These are phyloP conservation scores for Neofusicoccum umdonicola DNA, from an alignment of 2,329 filamentous ascomycete species.

Conservation along the genomic window DNA sequence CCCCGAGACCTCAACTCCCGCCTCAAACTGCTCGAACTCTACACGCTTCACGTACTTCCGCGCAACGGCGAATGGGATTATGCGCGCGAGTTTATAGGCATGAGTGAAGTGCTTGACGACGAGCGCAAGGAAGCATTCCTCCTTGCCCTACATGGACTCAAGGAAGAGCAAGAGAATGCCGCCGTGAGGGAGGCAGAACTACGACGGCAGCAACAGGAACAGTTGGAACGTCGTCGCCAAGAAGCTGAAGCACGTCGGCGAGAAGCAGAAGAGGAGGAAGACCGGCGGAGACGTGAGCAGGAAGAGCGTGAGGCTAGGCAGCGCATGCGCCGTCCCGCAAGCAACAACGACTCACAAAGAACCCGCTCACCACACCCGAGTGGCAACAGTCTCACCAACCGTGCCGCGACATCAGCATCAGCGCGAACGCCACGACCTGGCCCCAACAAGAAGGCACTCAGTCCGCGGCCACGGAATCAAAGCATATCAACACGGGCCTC, in stretches of 20 bases:
- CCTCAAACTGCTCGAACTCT: conserved; percentile 91
- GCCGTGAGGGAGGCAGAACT: conserved; percentile 62
- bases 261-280: conserved; percentile 43
- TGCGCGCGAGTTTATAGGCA: conserved; percentile 82
- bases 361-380: conserved; percentile 25
- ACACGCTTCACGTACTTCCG: conserved; percentile 90
- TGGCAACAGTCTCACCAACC: conserved; percentile 27
- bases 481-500: conserved; percentile 7
- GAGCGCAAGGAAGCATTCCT: conserved; percentile 87
- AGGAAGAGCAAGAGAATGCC: conserved; percentile 78
- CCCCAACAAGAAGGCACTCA: conserved; percentile 28
- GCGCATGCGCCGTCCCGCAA: conserved; percentile 18
- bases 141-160: conserved; percentile 77
- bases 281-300: conserved; percentile 39
- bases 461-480: conserved; percentile 38
- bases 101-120: conserved; percentile 85
- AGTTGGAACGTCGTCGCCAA: conserved; percentile 50
- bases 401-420: conserved; percentile 6
- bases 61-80: conserved; percentile 96
- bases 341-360: conserved; percentile 33
- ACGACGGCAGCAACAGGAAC: conserved; percentile 59
- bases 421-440: neutral
- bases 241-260: conserved; percentile 35
- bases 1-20: conserved; percentile 79
- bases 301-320: conserved; percentile 33